These are phyloP conservation scores for Mycena haematopus DNA, from an alignment of 768 basidiomycete genomes.

Conservation along the genomic window DNA sequence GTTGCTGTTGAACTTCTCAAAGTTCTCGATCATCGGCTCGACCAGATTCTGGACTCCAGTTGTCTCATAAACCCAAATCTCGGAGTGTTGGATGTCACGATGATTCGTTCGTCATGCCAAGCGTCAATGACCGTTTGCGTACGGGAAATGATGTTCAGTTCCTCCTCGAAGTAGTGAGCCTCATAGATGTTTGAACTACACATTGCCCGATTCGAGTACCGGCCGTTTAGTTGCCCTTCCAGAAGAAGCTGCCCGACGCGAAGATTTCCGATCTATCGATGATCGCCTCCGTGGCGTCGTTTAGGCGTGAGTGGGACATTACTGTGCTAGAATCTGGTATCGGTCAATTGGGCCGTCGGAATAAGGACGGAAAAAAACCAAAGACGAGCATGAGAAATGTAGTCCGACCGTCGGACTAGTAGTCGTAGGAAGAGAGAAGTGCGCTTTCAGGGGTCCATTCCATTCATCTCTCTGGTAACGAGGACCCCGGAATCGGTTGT, in stretches of 20 bases:
- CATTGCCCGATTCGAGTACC: background rate
- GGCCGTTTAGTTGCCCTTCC: background rate
- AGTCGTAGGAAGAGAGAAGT: too few relatives aligned
- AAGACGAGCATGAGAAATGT: too few relatives aligned
- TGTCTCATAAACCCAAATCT: background rate
- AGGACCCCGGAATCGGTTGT: too few relatives aligned
- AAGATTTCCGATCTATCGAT: background rate
- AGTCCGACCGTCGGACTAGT: too few relatives aligned
- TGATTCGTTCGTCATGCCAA: background rate
- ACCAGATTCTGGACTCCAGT: background rate
- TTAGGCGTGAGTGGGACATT: background rate
- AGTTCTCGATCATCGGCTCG: background rate
- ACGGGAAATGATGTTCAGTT: background rate
- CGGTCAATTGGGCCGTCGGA: too few relatives aligned
- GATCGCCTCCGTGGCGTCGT: background rate
- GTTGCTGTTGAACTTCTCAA: slow-evolving; percentile 1
- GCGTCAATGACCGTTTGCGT: background rate
- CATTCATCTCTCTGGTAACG: too few relatives aligned
- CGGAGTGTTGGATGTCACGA: background rate
- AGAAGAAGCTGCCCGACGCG: background rate
- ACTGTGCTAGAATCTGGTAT: too few relatives aligned
- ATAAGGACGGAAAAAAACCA: too few relatives aligned
- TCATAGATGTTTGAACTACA: background rate
- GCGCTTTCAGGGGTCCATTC: too few relatives aligned
- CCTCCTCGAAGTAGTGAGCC: background rate